Evolutionary conservation across 2,329 filamentous ascomycete genomes (phyloP).

Genomic region (Cercospora beticola): DNA sequence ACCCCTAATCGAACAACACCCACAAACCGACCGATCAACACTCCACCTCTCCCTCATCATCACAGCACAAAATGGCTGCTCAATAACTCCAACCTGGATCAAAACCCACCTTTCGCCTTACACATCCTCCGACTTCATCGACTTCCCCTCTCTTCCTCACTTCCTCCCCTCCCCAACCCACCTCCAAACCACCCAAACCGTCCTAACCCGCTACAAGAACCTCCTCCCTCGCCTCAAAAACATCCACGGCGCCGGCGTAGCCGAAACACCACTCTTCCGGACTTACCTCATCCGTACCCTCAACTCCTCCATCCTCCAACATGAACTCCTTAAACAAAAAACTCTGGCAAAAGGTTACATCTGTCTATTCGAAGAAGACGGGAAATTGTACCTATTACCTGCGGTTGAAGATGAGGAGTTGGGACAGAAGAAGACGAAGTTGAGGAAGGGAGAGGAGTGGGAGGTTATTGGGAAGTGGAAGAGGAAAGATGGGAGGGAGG

Average conservation of each 20-base stretch:
- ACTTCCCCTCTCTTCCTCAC: background rate
- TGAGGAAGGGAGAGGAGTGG: background rate
- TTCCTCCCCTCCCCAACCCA: background rate
- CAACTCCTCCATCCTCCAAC: background rate
- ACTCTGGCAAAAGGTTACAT: background rate
- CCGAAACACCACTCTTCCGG: background rate
- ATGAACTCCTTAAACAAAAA: background rate
- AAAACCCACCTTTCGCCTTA: background rate
- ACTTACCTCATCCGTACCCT: background rate
- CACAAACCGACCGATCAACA: background rate
- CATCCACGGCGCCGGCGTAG: conserved; percentile 1
- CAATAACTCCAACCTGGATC: background rate
- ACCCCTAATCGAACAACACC: background rate
- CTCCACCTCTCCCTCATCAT: background rate
- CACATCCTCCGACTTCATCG: background rate
- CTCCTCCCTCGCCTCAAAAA: background rate
- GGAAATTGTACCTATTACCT: background rate
- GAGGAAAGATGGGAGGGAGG: background rate
- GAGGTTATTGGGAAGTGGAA: conserved; percentile 1
- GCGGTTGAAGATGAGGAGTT: background rate
- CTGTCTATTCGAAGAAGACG: background rate
- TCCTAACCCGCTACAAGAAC: background rate
- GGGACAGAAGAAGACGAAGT: background rate
- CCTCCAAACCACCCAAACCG: background rate
- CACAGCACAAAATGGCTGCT: background rate